These are phyloP conservation scores for Taxawa tesnikishii DNA, from an alignment of 2,329 filamentous ascomycete genomes.

Conservation along the genomic window DNA sequence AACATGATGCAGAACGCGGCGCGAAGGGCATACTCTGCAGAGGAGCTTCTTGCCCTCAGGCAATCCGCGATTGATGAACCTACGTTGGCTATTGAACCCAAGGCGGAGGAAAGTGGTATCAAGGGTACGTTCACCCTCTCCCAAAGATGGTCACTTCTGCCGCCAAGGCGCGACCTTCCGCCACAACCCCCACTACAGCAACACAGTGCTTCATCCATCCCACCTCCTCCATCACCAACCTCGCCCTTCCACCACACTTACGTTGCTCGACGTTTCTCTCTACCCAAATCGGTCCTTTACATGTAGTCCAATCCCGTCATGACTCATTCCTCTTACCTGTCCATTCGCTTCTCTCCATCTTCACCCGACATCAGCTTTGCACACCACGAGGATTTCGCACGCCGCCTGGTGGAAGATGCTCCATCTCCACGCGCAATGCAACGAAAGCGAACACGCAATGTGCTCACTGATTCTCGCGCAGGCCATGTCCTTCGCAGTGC, in stretches of 20 bases:
- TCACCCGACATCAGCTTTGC: conserved; percentile 1
- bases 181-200: too few species aligned
- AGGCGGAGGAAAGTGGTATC: conserved; percentile 22
- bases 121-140: too few species aligned
- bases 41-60: conserved; percentile 22
- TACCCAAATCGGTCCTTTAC: too few species aligned
- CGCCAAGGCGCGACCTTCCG: too few species aligned
- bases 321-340: too few species aligned
- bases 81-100: conserved; percentile 21
- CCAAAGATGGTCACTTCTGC: too few species aligned
- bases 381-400: conserved; percentile 5
- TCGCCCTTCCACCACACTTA: not conserved
- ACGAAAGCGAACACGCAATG: conserved; percentile 1
- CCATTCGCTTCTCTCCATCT: not conserved
- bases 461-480: conserved; percentile 11
- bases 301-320: too few species aligned
- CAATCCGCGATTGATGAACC: conserved; percentile 20
- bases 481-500: conserved; percentile 24
- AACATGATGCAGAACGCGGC: conserved; percentile 12
- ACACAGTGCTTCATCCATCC: too few species aligned
- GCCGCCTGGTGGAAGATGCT: conserved; percentile 9
- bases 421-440: conserved; percentile 7
- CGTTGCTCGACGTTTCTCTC: too few species aligned
- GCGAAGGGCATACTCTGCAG: conserved; percentile 24
- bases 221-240: not conserved